Evolutionary conservation across 805 yeast species (phyloP).

Genomic region (Candida pseudoglaebosa): DNA sequence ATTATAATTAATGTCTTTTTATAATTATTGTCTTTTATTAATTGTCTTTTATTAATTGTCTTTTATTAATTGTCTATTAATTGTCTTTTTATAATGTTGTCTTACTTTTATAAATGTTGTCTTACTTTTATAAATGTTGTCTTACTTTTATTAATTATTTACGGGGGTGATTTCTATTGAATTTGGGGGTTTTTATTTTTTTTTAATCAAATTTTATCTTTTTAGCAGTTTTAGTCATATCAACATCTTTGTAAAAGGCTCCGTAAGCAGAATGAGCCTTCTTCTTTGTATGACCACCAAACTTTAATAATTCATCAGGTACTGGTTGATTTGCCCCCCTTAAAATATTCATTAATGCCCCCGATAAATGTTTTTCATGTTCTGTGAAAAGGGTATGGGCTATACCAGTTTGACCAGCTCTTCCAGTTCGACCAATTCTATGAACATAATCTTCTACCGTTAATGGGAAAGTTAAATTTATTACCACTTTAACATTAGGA

Average conservation of each 20-base stretch:
- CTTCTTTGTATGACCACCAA: slow-evolving; percentile 97
- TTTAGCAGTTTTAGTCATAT: slow-evolving; percentile 75
- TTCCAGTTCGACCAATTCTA: slow-evolving; percentile 96
- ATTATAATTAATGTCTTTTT: too few relatives aligned
- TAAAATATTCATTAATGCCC: slow-evolving; percentile 87
- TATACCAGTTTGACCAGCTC: slow-evolving; percentile 93
- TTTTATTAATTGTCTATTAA: too few relatives aligned
- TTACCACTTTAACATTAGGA: slow-evolving; percentile 93
- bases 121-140: too few relatives aligned
- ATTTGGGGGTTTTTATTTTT: too few relatives aligned
- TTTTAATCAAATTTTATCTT: slow-evolving; percentile 74
- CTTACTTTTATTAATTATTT: too few relatives aligned
- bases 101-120: too few relatives aligned
- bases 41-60: too few relatives aligned
- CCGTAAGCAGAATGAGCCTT: slow-evolving; percentile 98
- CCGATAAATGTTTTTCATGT: slow-evolving; percentile 92
- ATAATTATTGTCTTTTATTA: too few relatives aligned
- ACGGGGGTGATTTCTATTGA: too few relatives aligned
- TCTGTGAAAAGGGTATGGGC: slow-evolving; percentile 96
- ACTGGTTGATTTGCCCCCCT: slow-evolving; percentile 94
- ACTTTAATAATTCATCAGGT: slow-evolving; percentile 90
- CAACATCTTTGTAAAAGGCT: slow-evolving; percentile 93
- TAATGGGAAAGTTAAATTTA: slow-evolving; percentile 92
- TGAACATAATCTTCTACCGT: slow-evolving; percentile 97
- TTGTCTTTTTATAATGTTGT: too few relatives aligned